Evolutionary conservation across 495 filamentous ascomycete species (phyloP).

Genomic region (Astrothelium subdiscretum): DNA sequence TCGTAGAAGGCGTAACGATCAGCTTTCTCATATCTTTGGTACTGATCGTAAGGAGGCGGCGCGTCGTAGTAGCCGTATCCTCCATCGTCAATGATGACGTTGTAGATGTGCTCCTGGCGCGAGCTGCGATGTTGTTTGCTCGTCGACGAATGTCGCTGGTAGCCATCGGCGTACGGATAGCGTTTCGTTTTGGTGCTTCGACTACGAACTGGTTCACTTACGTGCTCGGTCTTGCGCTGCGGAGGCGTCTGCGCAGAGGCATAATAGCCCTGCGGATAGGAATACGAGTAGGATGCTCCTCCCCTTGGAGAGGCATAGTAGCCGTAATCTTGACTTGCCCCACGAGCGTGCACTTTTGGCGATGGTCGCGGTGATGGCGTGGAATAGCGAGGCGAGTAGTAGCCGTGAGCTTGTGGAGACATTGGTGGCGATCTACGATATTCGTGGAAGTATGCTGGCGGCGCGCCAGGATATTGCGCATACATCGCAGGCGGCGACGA

Average conservation of each 20-base stretch:
- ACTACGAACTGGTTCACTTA: constrained; percentile 29
- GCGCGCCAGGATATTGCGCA: not conserved
- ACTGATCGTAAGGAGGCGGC: constrained; percentile 31
- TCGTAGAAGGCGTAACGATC: constrained; percentile 27
- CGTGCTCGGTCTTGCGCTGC: constrained; percentile 30
- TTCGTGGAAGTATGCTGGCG: constrained; percentile 12
- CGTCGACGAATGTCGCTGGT: constrained; percentile 20
- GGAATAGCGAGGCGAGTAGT: constrained; percentile 29
- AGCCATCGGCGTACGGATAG: constrained; percentile 11
- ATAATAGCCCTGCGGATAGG: constrained; percentile 21
- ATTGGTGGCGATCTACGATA: constrained; percentile 26
- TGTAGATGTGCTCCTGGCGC: constrained; percentile 24
- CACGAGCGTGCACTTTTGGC: constrained; percentile 26
- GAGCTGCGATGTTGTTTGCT: constrained; percentile 23
- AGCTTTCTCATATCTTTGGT: constrained; percentile 19
- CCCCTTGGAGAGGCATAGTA: constrained; percentile 20
- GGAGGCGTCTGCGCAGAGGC: constrained; percentile 22
- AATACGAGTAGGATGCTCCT: constrained; percentile 20
- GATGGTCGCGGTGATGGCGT: constrained; percentile 23
- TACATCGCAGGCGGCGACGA: not conserved
- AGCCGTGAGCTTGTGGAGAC: constrained; percentile 22
- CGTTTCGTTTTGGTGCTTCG: constrained; percentile 16
- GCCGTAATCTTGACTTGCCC: constrained; percentile 24
- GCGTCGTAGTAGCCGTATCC: constrained; percentile 22
- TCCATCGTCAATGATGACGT: constrained; percentile 18